Conservation (phyloP, 176 grass and related monocot species). For the Avena atlantica region DNA sequence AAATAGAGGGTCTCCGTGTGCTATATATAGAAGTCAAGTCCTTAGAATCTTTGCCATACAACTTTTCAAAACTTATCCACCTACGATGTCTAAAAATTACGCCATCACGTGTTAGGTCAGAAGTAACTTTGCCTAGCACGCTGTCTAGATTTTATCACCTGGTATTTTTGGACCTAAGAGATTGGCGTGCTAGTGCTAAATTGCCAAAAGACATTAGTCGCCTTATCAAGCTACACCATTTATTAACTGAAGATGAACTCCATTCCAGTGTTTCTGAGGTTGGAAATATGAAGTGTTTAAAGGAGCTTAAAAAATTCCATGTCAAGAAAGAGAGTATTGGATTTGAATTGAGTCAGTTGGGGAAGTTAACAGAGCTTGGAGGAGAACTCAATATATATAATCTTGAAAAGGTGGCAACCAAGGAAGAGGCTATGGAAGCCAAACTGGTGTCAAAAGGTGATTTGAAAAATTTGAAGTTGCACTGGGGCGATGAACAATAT, state of each 20-base stretch:
- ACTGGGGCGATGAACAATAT: neutral
- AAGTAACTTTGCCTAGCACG: neutral
- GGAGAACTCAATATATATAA: neutral
- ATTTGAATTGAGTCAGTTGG: neutral
- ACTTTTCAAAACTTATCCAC: neutral
- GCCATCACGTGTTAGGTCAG: no score
- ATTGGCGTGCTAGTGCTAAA: neutral
- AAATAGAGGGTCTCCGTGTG: neutral
- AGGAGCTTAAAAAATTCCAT: neutral
- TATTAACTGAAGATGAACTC: neutral
- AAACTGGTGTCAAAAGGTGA: neutral
- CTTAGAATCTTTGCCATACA: neutral
- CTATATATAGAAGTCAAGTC: neutral
- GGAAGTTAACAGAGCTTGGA: neutral
- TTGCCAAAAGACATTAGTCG: neutral
- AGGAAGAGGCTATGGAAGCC: neutral
- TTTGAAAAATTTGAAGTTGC: neutral
- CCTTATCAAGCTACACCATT: neutral
- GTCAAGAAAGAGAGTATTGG: neutral
- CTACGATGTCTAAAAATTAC: neutral
- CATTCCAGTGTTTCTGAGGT: neutral
- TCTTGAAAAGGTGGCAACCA: neutral
- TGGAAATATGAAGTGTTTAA: neutral
- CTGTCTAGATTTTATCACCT: neutral
- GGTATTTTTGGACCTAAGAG: neutral